Percentiles rank a stretch among this genome's conserved stretches.
Conservation (phyloP, 2,329 filamentous ascomycete genomes). For the Botrytis elliptica region DNA sequence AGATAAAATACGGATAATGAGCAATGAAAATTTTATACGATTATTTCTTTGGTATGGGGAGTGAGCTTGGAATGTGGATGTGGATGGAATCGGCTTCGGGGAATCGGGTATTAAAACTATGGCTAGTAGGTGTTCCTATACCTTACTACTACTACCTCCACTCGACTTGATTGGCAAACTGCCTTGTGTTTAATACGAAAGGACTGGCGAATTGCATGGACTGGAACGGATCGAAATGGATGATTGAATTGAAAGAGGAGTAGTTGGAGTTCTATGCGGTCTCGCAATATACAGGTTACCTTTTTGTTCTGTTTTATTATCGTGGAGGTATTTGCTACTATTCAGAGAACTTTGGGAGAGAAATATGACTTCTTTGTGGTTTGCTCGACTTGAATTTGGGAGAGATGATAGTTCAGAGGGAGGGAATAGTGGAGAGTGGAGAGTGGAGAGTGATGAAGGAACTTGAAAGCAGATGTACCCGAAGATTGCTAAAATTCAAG, state of each 20-base stretch:
- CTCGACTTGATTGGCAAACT: not conserved
- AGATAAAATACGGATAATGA: not conserved
- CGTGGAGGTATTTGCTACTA: not conserved
- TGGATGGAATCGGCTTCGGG: not conserved
- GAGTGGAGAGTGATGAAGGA: not conserved
- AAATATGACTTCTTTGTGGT: not conserved
- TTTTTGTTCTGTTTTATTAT: not conserved
- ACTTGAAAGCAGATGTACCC: not conserved
- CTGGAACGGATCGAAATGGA: not conserved
- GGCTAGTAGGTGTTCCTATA: not conserved
- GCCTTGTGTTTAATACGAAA: not conserved
- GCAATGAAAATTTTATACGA: conserved; percentile 2
- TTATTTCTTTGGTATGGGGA: not conserved
- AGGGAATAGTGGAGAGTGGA: not conserved
- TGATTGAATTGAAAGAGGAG: not conserved
- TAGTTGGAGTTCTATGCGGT: not conserved
- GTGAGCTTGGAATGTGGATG: not conserved
- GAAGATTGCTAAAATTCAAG: not conserved
- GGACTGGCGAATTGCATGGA: not conserved
- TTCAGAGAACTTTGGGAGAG: not conserved
- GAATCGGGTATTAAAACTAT: not conserved
- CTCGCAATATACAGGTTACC: not conserved
- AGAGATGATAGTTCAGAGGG: not conserved
- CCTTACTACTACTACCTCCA: not conserved
- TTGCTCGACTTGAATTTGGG: not conserved